phyloP scores from a whole-genome alignment of 2,329 filamentous ascomycete species.

The Chrysosporium keratinophilum region DNA sequence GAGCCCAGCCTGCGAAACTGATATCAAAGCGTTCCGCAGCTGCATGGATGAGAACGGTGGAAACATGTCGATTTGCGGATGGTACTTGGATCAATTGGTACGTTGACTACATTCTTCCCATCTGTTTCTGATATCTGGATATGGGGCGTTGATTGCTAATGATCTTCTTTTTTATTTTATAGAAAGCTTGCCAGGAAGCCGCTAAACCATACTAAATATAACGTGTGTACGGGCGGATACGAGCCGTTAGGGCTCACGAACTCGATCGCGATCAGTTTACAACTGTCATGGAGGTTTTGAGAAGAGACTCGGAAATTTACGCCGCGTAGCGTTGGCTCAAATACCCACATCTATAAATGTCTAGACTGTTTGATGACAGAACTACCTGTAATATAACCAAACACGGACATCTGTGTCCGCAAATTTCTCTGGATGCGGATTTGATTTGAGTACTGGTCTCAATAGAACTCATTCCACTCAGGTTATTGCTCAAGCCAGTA shows the following conservation, averaged over 20 bases:
- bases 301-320: neutral
- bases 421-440: neutral
- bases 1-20: constrained; percentile 61
- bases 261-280: too few species aligned
- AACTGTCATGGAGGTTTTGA: too few species aligned
- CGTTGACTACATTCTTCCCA: constrained; percentile 14
- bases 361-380: neutral
- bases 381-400: constrained; percentile 3
- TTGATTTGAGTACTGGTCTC: neutral
- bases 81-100: constrained; percentile 91
- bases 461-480: constrained; percentile 6
- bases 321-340: neutral
- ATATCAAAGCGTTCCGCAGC: constrained; percentile 76
- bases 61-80: constrained; percentile 90
- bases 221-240: neutral
- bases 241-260: neutral
- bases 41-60: constrained; percentile 95
- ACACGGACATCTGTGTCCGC: neutral
- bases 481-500: neutral
- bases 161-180: constrained; percentile 10
- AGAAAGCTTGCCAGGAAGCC: constrained; percentile 74
- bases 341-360: constrained; percentile 1
- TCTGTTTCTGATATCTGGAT: neutral
- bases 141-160: neutral
- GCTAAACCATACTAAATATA: constrained; percentile 55